Percentiles rank a stretch among this genome's conserved stretches.
These are phyloP conservation scores for Vanrija sp. DNA, from an alignment of 1,284 basidiomycete species.

Conservation along the genomic window DNA sequence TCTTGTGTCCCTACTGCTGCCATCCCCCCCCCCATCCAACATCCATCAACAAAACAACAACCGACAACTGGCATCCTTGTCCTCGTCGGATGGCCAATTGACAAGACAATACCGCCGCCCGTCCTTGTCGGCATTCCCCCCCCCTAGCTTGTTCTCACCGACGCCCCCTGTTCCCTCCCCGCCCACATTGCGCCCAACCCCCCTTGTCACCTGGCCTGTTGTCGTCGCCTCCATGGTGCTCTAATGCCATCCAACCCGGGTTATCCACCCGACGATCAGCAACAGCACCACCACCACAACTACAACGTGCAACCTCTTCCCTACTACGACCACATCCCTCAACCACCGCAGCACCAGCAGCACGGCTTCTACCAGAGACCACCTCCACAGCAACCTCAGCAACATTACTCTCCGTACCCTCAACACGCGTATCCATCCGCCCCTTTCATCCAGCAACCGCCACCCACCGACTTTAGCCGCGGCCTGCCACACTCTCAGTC, in stretches of 20 bases:
- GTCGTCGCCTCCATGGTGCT: slow-evolving; percentile 1
- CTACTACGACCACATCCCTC: neutral
- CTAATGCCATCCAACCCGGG: slow-evolving; percentile 7
- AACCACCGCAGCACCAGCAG: neutral
- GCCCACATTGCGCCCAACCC: neutral
- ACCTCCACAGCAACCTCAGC: neutral
- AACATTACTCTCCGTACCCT: neutral
- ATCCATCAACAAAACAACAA: too few species aligned
- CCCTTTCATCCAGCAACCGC: neutral
- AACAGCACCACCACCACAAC: neutral
- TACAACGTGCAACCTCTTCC: neutral
- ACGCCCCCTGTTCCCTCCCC: too few species aligned
- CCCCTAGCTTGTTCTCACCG: neutral
- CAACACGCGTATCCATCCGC: neutral
- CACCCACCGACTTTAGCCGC: neutral
- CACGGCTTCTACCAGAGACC: neutral
- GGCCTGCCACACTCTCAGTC: neutral
- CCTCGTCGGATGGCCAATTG: too few species aligned
- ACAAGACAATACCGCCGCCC: neutral
- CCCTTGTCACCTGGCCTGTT: neutral
- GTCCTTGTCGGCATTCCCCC: too few species aligned
- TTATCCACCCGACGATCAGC: neutral
- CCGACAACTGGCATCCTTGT: too few species aligned
- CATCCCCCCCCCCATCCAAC: too few species aligned
- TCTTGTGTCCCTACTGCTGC: too few species aligned